A percentile compares a stretch with the other conserved stretches of the same genome.
phyloP scores from a whole-genome alignment of 768 basidiomycete species.

The Melanogaster broomeanus region DNA sequence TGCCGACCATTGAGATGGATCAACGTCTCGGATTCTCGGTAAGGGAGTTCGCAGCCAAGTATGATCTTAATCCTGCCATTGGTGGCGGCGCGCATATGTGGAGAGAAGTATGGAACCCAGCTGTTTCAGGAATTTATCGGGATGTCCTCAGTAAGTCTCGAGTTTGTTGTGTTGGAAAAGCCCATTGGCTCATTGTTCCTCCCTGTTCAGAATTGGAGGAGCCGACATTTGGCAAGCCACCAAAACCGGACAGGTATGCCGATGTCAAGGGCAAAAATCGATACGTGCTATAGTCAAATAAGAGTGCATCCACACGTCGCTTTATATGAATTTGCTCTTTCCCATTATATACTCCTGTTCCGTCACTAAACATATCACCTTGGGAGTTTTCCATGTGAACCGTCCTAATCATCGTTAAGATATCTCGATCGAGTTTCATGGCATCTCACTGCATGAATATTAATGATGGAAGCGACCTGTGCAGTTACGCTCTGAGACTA shows the following conservation, averaged over 20 bases:
- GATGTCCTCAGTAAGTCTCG: slow-evolving; percentile 63
- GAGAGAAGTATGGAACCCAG: slow-evolving; percentile 72
- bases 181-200: background rate
- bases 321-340: background rate
- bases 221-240: slow-evolving; percentile 25
- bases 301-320: background rate
- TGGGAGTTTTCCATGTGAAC: too few relatives aligned
- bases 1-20: slow-evolving; percentile 46
- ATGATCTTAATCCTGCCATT: slow-evolving; percentile 50
- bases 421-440: too few relatives aligned
- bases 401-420: too few relatives aligned
- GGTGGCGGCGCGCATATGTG: slow-evolving; percentile 86
- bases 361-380: too few relatives aligned
- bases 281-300: slow-evolving; percentile 21
- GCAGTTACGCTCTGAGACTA: too few relatives aligned
- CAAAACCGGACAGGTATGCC: slow-evolving; percentile 32
- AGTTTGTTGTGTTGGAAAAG: background rate
- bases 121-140: slow-evolving; percentile 64
- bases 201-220: slow-evolving; percentile 21
- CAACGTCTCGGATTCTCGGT: slow-evolving; percentile 65
- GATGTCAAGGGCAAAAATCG: slow-evolving; percentile 30
- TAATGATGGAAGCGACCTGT: too few relatives aligned
- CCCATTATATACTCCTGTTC: too few relatives aligned
- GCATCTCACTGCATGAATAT: too few relatives aligned
- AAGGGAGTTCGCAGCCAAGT: slow-evolving; percentile 57